Base-by-base conservation (phyloP, 208 protist genomes). In the Porcisia hertigi region DNA sequence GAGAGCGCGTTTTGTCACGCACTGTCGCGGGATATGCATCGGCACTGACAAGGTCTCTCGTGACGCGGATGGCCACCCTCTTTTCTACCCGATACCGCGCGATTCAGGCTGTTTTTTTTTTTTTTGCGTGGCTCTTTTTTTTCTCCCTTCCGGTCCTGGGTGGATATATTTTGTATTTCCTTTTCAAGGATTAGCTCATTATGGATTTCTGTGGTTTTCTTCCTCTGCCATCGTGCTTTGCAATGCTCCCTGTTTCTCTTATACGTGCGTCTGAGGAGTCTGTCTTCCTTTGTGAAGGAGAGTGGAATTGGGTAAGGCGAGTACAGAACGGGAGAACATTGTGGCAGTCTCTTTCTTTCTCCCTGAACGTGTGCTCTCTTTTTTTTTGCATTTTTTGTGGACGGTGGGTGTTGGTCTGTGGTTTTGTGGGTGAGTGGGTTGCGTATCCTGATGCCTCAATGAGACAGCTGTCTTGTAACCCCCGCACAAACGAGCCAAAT, bases 181-280 rank as follows among this genome's bases (percentile, higher is more conserved):
- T 49, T 43, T 62, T 60, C 39, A 34, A 47, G 16, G 57, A 18
- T 53, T 57, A 49, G 36, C 34, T 74, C 45, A 30, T 60, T 65
- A n/a, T 23, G n/a, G 52, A 11, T 55, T 52, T 75, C 18, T 73
- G 55, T 52, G 54, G 43, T 69, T 69, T 39, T 74, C 36, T 70
- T 80, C 34, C 43, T 45, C 65, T n/a, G 18, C 1, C n/a, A 23
- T 69, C 23, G 25, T 59, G 25, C 36, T n/a, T 39, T 41, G 20
- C n/a, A 55, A 20, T 41, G 66, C 25, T 5, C 7, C 25, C 41
- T 41, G 18, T 67, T 11, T 2, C 20, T 30, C 41, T 43, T 67
- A 45, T 23, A 67, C 63, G 18, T 34, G 34, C 39, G 18, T 67
- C 18, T 25, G 63, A 34, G 63, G 23, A 34, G 63, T 43, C 23